Evolutionary conservation across 345 rosid species (phyloP).

Genomic region (Nephelium lappaceum): DNA sequence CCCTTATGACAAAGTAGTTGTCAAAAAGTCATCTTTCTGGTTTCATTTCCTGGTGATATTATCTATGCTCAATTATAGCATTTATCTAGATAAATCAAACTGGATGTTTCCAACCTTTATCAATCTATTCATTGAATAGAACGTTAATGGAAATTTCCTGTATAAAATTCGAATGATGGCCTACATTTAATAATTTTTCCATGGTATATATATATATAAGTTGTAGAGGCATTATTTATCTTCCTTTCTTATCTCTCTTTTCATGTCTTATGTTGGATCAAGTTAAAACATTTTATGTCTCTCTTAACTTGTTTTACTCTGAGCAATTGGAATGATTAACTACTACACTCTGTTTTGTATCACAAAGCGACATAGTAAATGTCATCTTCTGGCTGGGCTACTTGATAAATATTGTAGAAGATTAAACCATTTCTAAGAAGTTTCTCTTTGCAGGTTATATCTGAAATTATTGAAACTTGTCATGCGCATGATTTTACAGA

Average conservation of each 20-base stretch:
- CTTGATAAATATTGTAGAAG: background rate
- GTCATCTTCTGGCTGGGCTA: background rate
- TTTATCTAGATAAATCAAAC: background rate
- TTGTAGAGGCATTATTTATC: background rate
- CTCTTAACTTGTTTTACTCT: background rate
- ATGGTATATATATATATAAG: background rate
- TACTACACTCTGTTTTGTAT: background rate
- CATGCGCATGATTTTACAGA: conserved; percentile 87
- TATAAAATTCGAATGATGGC: background rate
- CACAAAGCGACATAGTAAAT: background rate
- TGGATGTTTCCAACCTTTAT: background rate
- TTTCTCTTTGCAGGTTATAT: conserved; percentile 60
- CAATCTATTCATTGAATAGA: background rate
- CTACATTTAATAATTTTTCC: background rate
- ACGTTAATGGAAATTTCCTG: background rate
- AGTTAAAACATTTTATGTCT: background rate
- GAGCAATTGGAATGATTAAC: background rate
- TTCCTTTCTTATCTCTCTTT: background rate
- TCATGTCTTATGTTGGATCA: background rate
- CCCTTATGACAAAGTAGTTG: background rate
- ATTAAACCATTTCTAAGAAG: background rate
- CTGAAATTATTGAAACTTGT: conserved; percentile 89
- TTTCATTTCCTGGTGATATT: background rate
- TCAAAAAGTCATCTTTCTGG: background rate
- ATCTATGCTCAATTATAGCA: background rate